phyloP scores from a whole-genome alignment of 768 basidiomycete species.

The Tulasnella sp. region DNA sequence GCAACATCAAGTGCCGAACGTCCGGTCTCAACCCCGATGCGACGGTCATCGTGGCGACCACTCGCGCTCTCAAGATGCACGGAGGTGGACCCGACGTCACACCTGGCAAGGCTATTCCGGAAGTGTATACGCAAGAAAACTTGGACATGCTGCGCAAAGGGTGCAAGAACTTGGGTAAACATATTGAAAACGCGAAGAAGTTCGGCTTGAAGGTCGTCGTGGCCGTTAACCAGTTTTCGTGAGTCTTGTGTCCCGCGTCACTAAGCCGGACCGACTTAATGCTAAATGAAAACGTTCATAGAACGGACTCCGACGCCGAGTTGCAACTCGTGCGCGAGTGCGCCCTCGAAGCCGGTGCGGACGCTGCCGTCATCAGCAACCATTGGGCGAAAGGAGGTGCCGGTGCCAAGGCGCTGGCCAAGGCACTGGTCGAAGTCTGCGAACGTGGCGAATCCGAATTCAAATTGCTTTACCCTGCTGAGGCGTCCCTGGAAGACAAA shows the following conservation, averaged over 20 bases:
- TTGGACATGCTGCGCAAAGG: slow-evolving; percentile 81
- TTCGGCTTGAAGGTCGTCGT: slow-evolving; percentile 95
- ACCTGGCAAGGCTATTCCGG: slow-evolving; percentile 86
- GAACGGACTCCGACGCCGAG: slow-evolving; percentile 84
- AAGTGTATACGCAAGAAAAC: slow-evolving; percentile 90
- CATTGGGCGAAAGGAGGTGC: slow-evolving; percentile 97
- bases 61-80: slow-evolving; percentile 98
- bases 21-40: slow-evolving; percentile 91
- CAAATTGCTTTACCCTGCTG: slow-evolving; percentile 85
- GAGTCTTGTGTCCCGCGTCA: slow-evolving; percentile 23
- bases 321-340: slow-evolving; percentile 71
- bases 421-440: slow-evolving; percentile 83
- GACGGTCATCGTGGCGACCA: slow-evolving; percentile 91
- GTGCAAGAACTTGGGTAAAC: slow-evolving; percentile 83
- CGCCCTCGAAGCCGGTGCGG: slow-evolving; percentile 76
- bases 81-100: slow-evolving; percentile 95
- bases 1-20: slow-evolving; percentile 96
- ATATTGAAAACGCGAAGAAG: slow-evolving; percentile 91
- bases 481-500: slow-evolving; percentile 77
- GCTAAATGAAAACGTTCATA: slow-evolving; percentile 27
- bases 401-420: slow-evolving; percentile 80
- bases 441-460: slow-evolving; percentile 65
- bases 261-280: too few species aligned
- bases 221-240: slow-evolving; percentile 93
- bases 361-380: slow-evolving; percentile 89